phyloP scores from a whole-genome alignment of 441 rosid species.

The Gossypium davidsonii region DNA sequence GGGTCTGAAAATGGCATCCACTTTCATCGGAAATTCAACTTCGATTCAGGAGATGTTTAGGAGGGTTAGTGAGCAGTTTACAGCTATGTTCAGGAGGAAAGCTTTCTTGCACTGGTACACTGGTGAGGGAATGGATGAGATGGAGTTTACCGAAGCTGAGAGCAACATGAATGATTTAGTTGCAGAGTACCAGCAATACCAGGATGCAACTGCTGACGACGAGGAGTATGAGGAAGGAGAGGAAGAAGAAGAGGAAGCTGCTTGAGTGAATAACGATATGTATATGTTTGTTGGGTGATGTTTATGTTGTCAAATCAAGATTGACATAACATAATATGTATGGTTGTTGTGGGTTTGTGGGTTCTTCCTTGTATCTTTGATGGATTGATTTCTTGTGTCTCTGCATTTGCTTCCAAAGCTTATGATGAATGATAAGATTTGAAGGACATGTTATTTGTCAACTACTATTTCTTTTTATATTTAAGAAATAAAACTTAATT shows the following conservation, averaged over 20 bases:
- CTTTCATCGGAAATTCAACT: slow-evolving; percentile 16
- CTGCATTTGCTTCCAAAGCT: slow-evolving; percentile 1
- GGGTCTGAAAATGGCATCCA: slow-evolving; percentile 18
- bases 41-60: slow-evolving; percentile 19
- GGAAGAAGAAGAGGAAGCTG: neutral
- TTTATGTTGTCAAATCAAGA: neutral
- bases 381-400: neutral
- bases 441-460: neutral
- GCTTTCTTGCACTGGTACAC: slow-evolving; percentile 20
- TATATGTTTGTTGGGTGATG: neutral
- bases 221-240: slow-evolving; percentile 1
- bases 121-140: slow-evolving; percentile 18
- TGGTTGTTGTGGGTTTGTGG: neutral
- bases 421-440: neutral
- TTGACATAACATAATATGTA: neutral
- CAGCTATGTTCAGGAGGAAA: slow-evolving; percentile 17
- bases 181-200: slow-evolving; percentile 19
- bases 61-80: slow-evolving; percentile 19
- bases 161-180: slow-evolving; percentile 18
- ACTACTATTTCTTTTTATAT: neutral
- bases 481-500: neutral
- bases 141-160: slow-evolving; percentile 17
- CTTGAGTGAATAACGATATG: neutral
- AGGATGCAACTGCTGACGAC: slow-evolving; percentile 13
- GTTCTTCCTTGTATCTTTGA: neutral